Base-by-base conservation (phyloP, 164 flowering plant genomes). In the Annona cherimola region DNA sequence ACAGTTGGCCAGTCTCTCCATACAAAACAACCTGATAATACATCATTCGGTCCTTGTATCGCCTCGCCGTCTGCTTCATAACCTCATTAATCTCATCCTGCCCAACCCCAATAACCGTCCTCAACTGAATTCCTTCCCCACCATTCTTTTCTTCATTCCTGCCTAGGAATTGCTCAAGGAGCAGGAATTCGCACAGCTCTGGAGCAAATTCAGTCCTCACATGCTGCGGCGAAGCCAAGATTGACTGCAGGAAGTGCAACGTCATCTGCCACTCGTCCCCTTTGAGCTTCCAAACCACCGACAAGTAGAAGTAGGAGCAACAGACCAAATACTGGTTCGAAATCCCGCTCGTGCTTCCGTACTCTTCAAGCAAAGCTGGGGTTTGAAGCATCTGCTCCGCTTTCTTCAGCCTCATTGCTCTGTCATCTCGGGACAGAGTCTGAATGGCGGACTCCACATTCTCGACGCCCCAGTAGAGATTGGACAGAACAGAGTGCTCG, bases 381-480 rank as follows among this genome's bases (percentile, higher is more conserved):
- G 80, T 81, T 71, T 91, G 97, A 70, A 91, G 88, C 94, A 87
- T 82, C 69, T 69, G 78, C 79, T 89, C 94, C 1, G 90, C 72
- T 42, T 79, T 83, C 70, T 70, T 78, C 74, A 91, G 75, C 71
- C 65, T 62, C 20, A 61, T 57, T 6, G 73, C 16, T 68, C 59
- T 84, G 65, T 82, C 86, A 35, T 82, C 89, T 2, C 50, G 63
- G n/a, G 70, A 42, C 62, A 78, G 65, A 16, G 84, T 73, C 71
- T 68, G 73, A 40, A 83, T 67, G 57, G 93, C 90, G 12, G 76
- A 74, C 72, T 88, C 97, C 26, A 87, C 71, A 50, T 73, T 79
- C 71, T 82, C 86, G 4, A 91, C 79, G 6, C 94, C 94, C 90
- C 93, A 87, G 81, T 84, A 89, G 45, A 91, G 86, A 79, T 91